Base-by-base conservation (phyloP, 2,329 filamentous ascomycete genomes). In the Aureobasidium pullulans region DNA sequence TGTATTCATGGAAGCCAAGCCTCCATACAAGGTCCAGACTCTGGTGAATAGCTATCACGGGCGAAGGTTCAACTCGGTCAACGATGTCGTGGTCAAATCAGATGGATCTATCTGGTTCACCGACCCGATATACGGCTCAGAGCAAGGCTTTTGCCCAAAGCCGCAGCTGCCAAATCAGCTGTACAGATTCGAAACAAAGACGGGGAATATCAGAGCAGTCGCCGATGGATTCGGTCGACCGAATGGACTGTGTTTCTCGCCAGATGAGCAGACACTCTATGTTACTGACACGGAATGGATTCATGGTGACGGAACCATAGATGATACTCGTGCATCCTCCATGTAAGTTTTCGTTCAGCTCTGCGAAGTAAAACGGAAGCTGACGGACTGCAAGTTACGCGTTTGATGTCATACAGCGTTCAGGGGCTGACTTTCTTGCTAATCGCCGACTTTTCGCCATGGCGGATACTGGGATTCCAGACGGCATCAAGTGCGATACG, bases 21-120 rank as follows among this genome's bases (percentile, higher is more conserved):
- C 13, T 61, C 65, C 66, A 10, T 70, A 67, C 48, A 57, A 37
- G 4, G 66, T 64, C 19, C 62, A 57, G 34, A 66, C 64, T 0
- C 70, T 87, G 11, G 60, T 86, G 15, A 83, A 83, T 64, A 83
- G 81, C 67, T 87, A 75, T 67, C 82, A 82, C 52, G 82, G 83
- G 16, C 77, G 82, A 75, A 67, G 79, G 42, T 86, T 85, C 70
- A 83, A 79, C 67, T 84, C 82, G 0, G 70, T 84, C 10, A 85
- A 85, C 63, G 84, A 86, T 61, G 75, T 82, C 0, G 75, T 77
- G 1, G 67, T 83, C 54, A 76, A 83, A 61, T 81, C 9, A 65
- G 82, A 78, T 58, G 62, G 62, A 4, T 63, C 66, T 11, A 60
- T 69, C 49, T 66, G 65, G 59, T 67, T 70, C 60, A 70, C 68